Evolutionary conservation across 768 basidiomycete genomes (phyloP).

Genomic region (Lyophyllum decastes): DNA sequence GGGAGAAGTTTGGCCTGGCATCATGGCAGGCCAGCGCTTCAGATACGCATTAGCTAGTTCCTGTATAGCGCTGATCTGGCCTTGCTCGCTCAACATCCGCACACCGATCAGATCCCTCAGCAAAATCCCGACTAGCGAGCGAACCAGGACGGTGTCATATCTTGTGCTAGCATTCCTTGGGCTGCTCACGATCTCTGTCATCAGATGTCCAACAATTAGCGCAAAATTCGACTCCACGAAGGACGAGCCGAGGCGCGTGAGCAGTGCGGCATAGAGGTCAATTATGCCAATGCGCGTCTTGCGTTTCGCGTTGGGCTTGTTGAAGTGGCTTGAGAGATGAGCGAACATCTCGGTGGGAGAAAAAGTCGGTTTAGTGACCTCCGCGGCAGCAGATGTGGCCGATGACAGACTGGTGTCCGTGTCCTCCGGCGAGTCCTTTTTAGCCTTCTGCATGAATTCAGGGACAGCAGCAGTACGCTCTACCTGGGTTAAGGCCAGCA

Average conservation of each 20-base stretch:
- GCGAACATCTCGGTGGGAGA: slow-evolving; percentile 78
- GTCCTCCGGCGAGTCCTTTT: slow-evolving; percentile 58
- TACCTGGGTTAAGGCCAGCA: slow-evolving; percentile 83
- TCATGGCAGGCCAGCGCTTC: slow-evolving; percentile 90
- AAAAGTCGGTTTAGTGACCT: slow-evolving; percentile 68
- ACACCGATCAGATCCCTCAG: slow-evolving; percentile 86
- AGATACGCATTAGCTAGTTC: slow-evolving; percentile 82
- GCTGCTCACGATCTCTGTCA: slow-evolving; percentile 72
- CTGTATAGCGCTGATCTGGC: slow-evolving; percentile 88
- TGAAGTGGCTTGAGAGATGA: slow-evolving; percentile 81
- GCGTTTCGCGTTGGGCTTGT: slow-evolving; percentile 66
- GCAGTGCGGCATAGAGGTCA: slow-evolving; percentile 81
- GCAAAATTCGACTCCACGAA: slow-evolving; percentile 87
- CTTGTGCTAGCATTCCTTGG: slow-evolving; percentile 54
- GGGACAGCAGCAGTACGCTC: slow-evolving; percentile 49
- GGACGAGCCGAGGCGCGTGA: slow-evolving; percentile 69
- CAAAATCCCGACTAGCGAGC: slow-evolving; percentile 75
- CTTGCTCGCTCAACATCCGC: slow-evolving; percentile 89
- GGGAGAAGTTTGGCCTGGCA: slow-evolving; percentile 82
- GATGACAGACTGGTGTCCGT: slow-evolving; percentile 55
- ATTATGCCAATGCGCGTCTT: slow-evolving; percentile 84
- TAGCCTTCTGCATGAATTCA: slow-evolving; percentile 56
- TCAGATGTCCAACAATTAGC: slow-evolving; percentile 75
- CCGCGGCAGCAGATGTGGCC: slow-evolving; percentile 46
- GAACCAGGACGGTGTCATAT: slow-evolving; percentile 73